phyloP scores from a whole-genome alignment of 2,329 filamentous ascomycete genomes.

The Colletotrichum tofieldiae region DNA sequence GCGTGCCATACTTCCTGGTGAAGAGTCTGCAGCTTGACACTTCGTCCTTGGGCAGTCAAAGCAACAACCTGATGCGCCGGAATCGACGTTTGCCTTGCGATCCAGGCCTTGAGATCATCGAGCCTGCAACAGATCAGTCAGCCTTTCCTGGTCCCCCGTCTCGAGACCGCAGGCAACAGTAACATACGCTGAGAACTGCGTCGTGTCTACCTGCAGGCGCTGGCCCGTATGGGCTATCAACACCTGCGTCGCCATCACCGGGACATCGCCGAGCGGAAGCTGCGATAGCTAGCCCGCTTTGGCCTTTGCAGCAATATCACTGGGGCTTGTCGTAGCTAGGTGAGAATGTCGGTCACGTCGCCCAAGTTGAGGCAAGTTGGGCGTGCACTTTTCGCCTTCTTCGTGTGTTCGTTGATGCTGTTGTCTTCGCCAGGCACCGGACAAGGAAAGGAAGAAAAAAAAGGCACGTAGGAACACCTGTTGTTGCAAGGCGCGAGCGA shows the following conservation, averaged over 20 bases:
- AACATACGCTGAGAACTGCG: conserved; percentile 80
- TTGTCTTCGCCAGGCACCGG: conserved; percentile 2
- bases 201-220: conserved; percentile 84
- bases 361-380: neutral
- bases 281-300: conserved; percentile 36
- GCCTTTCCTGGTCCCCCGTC: conserved; percentile 17
- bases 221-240: conserved; percentile 95
- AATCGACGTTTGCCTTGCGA: conserved; percentile 82
- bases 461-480: conserved; percentile 15
- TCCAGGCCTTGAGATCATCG: conserved; percentile 88
- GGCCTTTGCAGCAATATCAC: conserved; percentile 9
- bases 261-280: conserved; percentile 61
- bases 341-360: conserved; percentile 4
- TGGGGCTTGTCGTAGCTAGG: neutral
- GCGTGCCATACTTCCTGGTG: conserved; percentile 77
- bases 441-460: neutral
- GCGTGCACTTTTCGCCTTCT: neutral
- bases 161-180: neutral
- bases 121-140: conserved; percentile 65
- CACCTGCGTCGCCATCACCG: conserved; percentile 88
- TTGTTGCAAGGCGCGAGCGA: conserved; percentile 31
- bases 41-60: conserved; percentile 87
- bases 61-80: conserved; percentile 86
- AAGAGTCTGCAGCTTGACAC: conserved; percentile 85
- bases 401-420: conserved; percentile 5